Base-by-base conservation (phyloP, 2,329 filamentous ascomycete species). In the Trichoderma citrinoviride region DNA sequence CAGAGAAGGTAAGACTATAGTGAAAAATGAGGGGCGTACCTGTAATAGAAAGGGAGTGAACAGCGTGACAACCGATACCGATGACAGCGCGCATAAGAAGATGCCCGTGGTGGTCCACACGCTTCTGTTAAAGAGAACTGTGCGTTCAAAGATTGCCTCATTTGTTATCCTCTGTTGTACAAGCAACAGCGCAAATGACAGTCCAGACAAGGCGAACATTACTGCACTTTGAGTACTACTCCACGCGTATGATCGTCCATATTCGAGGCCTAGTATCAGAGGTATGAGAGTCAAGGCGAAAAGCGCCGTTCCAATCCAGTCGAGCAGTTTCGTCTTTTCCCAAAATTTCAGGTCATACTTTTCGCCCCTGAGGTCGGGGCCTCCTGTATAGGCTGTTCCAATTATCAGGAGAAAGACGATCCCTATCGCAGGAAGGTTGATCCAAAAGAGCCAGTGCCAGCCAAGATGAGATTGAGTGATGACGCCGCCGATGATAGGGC, bases 401-500 rank as follows among this genome's bases (percentile, higher is more conserved):
- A 61, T 5, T 4, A 61, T 25, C 15, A 37, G 17, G 14, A 52
- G 27, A 12, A 61, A 12, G n/a, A 61, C 57, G 5, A 61, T 10
- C 7, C 57, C 44, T 25, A 61, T 47, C 14, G 23, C 23, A 10
- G 57, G 57, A 19, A 61, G 33, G 57, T 49, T 61, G 43, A 61
- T 61, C 57, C 57, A 61, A 17, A 61, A 61, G 6, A 61, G 25
- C 57, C 57, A 61, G 29, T 47, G 57, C 57, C 57, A 61, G 10
- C 43, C 29, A 40, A 54, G 52, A 25, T 37, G 29, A 3, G 29
- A 37, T 47, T 61, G 41, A 19, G 57, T 50, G 43, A 61, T 47
- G 10, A 29, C 57, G n/a, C 57, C 57, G n/a, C 57, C 57, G 3
- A 61, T 25, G 15, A 61, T 50, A 1, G 57, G 57, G 5, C 57